Base-by-base conservation (phyloP, 306 rosid species). In the Purshia tridentata region DNA sequence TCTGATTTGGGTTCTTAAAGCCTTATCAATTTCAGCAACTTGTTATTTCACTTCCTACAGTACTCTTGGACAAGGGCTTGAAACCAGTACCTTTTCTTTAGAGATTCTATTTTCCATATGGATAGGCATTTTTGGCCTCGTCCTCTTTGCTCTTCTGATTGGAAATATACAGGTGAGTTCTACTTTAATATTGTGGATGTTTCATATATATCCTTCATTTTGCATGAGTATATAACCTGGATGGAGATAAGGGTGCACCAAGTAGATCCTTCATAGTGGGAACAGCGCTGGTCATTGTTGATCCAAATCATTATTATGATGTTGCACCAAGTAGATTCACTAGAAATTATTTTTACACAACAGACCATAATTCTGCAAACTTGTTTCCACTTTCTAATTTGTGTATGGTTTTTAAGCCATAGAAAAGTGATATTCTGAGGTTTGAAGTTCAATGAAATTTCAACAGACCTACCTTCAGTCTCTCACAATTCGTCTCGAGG, bases 1-100 rank as follows among this genome's bases (percentile, higher is more conserved):
- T 67, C 44, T 67, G 22, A 67, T 44, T 45, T 71, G 8, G 37
- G 6, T 51, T 58, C n/a, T 52, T 9, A 37, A 49, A 18, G 11
- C 15, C 41, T 46, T 29, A 11, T 8, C 16, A 68, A 49, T 63
- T 68, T 76, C 37, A 74, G 64, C 20, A 29, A 37, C 55, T 66
- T 73, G 37, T 13, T 68, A 22, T 74, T 81, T 84, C 77, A 76
- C 46, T 61, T 81, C 76, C 20, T 58, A 76, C 91, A 89, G 98
- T 80, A 93, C 98, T 48, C 97, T 93, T 75, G 98, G 97, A 54
- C 96, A 91, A 79, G 97, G 97, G 65, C 97, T 94, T 78, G 83
- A 76, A 57, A 94, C 98, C 12, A 89, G 96, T 79, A 82, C 96
- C 56, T 91, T 84, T 63, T 78, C 88, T 49, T 81, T 84, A 75